Evolutionary conservation across 1,139 yeast genomes (phyloP).

Genomic region (Kodamaea ohmeri): DNA sequence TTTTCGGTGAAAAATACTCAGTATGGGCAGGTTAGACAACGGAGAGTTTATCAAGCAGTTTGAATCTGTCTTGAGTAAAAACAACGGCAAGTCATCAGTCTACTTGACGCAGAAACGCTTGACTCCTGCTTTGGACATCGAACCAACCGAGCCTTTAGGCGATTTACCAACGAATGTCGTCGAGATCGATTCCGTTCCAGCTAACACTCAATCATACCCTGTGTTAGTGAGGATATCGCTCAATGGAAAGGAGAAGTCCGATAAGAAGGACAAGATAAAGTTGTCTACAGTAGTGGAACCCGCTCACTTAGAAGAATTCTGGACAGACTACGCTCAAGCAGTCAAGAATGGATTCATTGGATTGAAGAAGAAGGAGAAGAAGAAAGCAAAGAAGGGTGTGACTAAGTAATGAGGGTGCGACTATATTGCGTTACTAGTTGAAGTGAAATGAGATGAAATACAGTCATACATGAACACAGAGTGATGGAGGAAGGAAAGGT

Average conservation of each 20-base stretch:
- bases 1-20: neutral
- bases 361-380: constrained; percentile 61
- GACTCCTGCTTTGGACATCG: constrained; percentile 23
- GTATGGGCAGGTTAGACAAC: constrained; percentile 32
- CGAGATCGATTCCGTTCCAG: constrained; percentile 12
- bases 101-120: constrained; percentile 46
- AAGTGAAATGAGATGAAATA: too few relatives aligned
- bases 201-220: constrained; percentile 35
- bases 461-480: too few relatives aligned
- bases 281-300: constrained; percentile 64
- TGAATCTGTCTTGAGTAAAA: constrained; percentile 25
- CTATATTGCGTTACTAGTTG: too few relatives aligned
- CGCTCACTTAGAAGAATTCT: constrained; percentile 58
- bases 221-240: constrained; percentile 54
- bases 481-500: neutral
- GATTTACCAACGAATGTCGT: constrained; percentile 43
- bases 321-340: constrained; percentile 64
- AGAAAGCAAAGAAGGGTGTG: constrained; percentile 48
- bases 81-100: constrained; percentile 41
- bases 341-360: constrained; percentile 63
- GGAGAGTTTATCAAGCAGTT: constrained; percentile 36
- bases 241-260: constrained; percentile 44
- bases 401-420: constrained; percentile 19
- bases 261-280: constrained; percentile 48
- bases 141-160: constrained; percentile 12